Evolutionary conservation across 805 yeast genomes (phyloP).

Genomic region (Spathaspora girioi): DNA sequence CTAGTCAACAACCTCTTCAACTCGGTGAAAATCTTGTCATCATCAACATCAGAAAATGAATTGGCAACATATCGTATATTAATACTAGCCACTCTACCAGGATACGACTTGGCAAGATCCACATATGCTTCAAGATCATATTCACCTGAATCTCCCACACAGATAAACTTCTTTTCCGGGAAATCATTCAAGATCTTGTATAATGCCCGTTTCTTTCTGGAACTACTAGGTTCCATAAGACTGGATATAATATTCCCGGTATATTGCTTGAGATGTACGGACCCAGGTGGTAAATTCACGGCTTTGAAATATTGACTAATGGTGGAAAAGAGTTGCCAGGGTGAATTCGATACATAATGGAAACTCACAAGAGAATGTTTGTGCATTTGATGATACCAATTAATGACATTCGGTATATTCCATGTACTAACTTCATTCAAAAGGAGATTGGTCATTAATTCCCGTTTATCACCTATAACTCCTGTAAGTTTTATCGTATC

Average conservation of each 20-base stretch:
- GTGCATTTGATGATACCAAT: conserved; percentile 61
- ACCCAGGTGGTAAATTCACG: conserved; percentile 68
- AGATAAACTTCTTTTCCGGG: conserved; percentile 70
- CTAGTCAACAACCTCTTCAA: conserved; percentile 19
- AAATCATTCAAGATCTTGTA: conserved; percentile 65
- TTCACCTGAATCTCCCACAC: conserved; percentile 96
- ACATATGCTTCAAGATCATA: conserved; percentile 90
- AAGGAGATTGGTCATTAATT: conserved; percentile 74
- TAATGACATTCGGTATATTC: conserved; percentile 68
- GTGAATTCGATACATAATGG: conserved; percentile 94
- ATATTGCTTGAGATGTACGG: conserved; percentile 85
- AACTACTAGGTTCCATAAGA: conserved; percentile 81
- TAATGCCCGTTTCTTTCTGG: conserved; percentile 69
- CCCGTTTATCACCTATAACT: conserved; percentile 82
- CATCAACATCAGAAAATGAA: conserved; percentile 59
- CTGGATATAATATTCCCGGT: conserved; percentile 78
- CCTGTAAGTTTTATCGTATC: conserved; percentile 93
- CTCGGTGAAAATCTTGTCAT: conserved; percentile 28
- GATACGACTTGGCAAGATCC: conserved; percentile 58
- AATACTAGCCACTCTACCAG: conserved; percentile 66
- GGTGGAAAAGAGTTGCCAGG: conserved; percentile 78
- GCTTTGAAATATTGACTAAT: conserved; percentile 53
- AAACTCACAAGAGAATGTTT: conserved; percentile 50
- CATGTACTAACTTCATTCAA: conserved; percentile 63
- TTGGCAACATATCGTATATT: conserved; percentile 74